phyloP scores from a whole-genome alignment of 2,329 filamentous ascomycete genomes.

The Colletotrichum higginsianum region DNA sequence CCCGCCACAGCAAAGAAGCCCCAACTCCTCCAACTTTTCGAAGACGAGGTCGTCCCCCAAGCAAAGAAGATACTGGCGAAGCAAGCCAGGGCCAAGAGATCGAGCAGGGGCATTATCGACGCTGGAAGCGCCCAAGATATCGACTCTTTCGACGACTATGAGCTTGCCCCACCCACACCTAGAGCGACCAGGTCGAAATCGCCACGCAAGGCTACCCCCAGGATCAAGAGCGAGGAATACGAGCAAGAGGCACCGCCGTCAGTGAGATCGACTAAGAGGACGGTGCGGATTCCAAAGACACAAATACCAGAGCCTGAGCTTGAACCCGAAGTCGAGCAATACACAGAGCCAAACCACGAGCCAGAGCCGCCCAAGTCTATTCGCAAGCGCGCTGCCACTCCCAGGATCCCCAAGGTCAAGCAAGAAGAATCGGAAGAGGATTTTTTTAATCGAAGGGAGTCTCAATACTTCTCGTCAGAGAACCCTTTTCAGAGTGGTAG shows the following conservation, averaged over 20 bases:
- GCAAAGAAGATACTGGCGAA: slow-evolving; percentile 82
- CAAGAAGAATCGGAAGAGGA: slow-evolving; percentile 68
- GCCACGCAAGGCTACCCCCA: slow-evolving; percentile 67
- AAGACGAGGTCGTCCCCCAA: slow-evolving; percentile 82
- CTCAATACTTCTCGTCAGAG: slow-evolving; percentile 80
- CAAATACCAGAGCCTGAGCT: slow-evolving; percentile 62
- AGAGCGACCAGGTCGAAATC: slow-evolving; percentile 68
- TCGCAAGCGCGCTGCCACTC: slow-evolving; percentile 67
- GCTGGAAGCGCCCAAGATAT: slow-evolving; percentile 77
- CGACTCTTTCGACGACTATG: slow-evolving; percentile 73
- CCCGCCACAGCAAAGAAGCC: slow-evolving; percentile 92
- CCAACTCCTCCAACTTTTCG: slow-evolving; percentile 88
- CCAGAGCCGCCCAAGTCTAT: slow-evolving; percentile 57
- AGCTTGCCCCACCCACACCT: slow-evolving; percentile 64
- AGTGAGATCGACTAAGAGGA: slow-evolving; percentile 67
- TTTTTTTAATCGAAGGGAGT: slow-evolving; percentile 54
- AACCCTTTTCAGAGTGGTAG: slow-evolving; percentile 95
- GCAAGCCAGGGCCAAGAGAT: slow-evolving; percentile 85
- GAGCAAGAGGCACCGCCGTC: slow-evolving; percentile 56
- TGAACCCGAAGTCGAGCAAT: slow-evolving; percentile 51
- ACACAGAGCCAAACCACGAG: slow-evolving; percentile 71
- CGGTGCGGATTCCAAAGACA: slow-evolving; percentile 67
- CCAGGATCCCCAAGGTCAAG: slow-evolving; percentile 60
- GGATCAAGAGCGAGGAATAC: slow-evolving; percentile 68
- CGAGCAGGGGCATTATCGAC: slow-evolving; percentile 86